Conservation (phyloP, 257 asterid genomes). For the Przewalskia tangutica region DNA sequence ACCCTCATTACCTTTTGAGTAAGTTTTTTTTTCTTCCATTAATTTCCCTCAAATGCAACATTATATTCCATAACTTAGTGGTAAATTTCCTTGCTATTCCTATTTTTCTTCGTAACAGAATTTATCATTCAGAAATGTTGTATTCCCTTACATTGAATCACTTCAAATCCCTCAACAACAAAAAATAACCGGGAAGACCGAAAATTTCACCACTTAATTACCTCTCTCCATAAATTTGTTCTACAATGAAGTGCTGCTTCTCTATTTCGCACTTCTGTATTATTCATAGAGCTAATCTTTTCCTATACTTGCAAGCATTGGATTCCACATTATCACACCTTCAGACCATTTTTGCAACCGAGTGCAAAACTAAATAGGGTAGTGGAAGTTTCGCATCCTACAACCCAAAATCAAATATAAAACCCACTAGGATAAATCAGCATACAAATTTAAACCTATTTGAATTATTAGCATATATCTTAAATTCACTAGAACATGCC, state of each 20-base stretch:
- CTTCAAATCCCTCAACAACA: not conserved
- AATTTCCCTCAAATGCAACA: not conserved
- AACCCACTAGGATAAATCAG: not conserved
- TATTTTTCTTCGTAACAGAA: not conserved
- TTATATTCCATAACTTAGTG: not conserved
- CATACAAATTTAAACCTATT: not conserved
- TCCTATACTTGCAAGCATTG: not conserved
- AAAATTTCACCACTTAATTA: too few relatives aligned
- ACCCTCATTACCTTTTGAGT: not conserved
- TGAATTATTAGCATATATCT: not conserved
- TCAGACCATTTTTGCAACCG: not conserved
- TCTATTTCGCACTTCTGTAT: not conserved
- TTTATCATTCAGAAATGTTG: not conserved
- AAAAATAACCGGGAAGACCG: too few relatives aligned
- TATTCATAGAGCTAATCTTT: not conserved
- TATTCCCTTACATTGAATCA: not conserved
- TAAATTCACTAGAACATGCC: not conserved
- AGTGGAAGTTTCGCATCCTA: not conserved
- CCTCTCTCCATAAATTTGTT: too few relatives aligned
- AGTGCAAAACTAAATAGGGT: not conserved
- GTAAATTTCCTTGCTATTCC: not conserved
- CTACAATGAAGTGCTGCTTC: not conserved
- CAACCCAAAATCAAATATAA: not conserved
- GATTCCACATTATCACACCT: not conserved
- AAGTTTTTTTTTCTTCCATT: not conserved